A percentile compares a stretch with the other conserved stretches of the same genome.
These are phyloP conservation scores for Moesziomyces parantarcticus DNA, from an alignment of 1,284 basidiomycete genomes.

Conservation along the genomic window DNA sequence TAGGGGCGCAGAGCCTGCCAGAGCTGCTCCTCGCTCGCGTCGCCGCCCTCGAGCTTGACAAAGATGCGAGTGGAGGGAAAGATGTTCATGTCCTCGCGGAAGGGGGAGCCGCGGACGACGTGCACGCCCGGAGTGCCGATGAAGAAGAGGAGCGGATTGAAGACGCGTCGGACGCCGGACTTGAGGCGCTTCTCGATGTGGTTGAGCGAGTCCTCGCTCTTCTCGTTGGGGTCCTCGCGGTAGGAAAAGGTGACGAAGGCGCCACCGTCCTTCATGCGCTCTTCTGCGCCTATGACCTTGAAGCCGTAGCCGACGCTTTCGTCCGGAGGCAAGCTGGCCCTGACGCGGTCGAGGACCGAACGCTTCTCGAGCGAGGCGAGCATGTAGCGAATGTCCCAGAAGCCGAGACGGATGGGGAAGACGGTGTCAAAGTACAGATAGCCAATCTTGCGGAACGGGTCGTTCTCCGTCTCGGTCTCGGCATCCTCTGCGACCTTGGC, in stretches of 20 bases:
- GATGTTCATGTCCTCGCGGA: conserved; percentile 61
- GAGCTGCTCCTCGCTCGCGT: conserved; percentile 54
- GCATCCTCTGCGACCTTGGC: conserved; percentile 47
- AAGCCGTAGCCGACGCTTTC: conserved; percentile 57
- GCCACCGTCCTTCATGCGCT: conserved; percentile 58
- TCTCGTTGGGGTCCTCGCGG: conserved; percentile 38
- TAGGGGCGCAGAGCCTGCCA: conserved; percentile 75
- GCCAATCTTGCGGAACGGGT: conserved; percentile 49
- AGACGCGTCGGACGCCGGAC: conserved; percentile 37
- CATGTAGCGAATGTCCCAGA: conserved; percentile 54
- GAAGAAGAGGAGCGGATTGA: conserved; percentile 47
- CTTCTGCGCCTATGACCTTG: conserved; percentile 56
- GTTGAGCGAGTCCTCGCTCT: conserved; percentile 43
- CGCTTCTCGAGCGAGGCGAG: conserved; percentile 46
- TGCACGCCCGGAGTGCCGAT: conserved; percentile 54
- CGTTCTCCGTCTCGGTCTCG: conserved; percentile 41
- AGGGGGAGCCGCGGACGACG: conserved; percentile 60
- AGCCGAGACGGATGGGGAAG: conserved; percentile 60
- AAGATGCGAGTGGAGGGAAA: conserved; percentile 53
- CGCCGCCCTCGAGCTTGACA: conserved; percentile 56
- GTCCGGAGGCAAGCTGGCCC: conserved; percentile 44
- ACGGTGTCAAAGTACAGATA: conserved; percentile 62
- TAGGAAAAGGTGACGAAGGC: conserved; percentile 55
- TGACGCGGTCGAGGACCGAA: conserved; percentile 44
- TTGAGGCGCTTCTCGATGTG: conserved; percentile 53